Evolutionary conservation across 2,329 filamentous ascomycete species (phyloP).

Genomic region (Pyrenophora tritici-repentis): DNA sequence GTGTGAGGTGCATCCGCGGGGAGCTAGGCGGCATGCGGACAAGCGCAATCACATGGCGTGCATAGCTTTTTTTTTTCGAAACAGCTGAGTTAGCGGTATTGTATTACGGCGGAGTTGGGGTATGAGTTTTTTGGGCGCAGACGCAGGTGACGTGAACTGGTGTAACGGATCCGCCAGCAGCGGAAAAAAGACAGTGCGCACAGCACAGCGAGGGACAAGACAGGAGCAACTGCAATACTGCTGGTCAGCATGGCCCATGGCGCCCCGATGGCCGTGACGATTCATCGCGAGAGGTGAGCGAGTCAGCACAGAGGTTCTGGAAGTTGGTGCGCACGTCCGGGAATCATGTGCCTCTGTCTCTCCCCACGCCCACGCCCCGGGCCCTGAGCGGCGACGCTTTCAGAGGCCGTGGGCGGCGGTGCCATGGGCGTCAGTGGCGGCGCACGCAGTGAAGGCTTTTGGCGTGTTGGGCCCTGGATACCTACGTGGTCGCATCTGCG

Average conservation of each 20-base stretch:
- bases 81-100: constrained; percentile 38
- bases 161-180: constrained; percentile 17
- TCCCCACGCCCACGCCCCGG: constrained; percentile 37
- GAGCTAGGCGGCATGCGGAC: not conserved
- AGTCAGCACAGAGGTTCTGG: constrained; percentile 44
- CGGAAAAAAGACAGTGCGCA: not conserved
- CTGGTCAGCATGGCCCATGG: not conserved
- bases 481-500: constrained; percentile 7
- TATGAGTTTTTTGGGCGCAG: constrained; percentile 3
- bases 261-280: constrained; percentile 6
- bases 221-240: not conserved
- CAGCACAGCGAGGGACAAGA: not conserved
- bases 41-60: constrained; percentile 24
- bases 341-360: constrained; percentile 36
- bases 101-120: constrained; percentile 8
- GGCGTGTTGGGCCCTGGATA: constrained; percentile 15
- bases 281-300: constrained; percentile 22
- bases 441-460: constrained; percentile 10
- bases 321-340: constrained; percentile 35
- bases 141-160: constrained; percentile 28
- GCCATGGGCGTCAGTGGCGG: constrained; percentile 18
- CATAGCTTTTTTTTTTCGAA: constrained; percentile 12
- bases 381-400: constrained; percentile 13
- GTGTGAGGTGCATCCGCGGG: constrained; percentile 20
- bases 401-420: constrained; percentile 14